A percentile compares a stretch with the other conserved stretches of the same genome.
Evolutionary conservation across 306 rosid genomes (phyloP).

Genomic region (Vigna nakashimae): DNA sequence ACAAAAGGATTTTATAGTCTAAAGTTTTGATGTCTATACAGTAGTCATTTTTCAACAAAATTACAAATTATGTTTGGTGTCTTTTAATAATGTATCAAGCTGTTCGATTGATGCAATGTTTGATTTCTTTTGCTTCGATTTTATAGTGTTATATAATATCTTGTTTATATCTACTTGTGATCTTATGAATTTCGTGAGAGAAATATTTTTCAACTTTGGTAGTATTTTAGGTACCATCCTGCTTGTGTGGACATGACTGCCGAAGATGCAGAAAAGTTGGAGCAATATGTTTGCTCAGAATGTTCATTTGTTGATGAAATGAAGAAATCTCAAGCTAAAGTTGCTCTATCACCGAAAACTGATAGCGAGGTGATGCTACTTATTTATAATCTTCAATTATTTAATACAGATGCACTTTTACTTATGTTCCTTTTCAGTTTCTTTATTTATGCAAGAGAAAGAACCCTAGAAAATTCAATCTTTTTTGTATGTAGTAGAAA

Average conservation of each 20-base stretch:
- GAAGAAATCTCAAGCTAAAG: conserved; percentile 61
- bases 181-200: conserved; percentile 32
- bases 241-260: conserved; percentile 92
- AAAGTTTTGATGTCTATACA: conserved; percentile 25
- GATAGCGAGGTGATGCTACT: conserved; percentile 70
- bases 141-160: background rate
- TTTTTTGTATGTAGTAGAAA: background rate
- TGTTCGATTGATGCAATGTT: conserved; percentile 24
- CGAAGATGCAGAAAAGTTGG: conserved; percentile 84
- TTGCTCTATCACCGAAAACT: conserved; percentile 59
- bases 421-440: background rate
- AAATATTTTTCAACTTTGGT: conserved; percentile 28
- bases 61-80: too few relatives aligned
- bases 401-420: background rate
- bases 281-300: conserved; percentile 84
- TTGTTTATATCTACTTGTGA: conserved; percentile 13
- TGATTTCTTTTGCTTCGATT: conserved; percentile 1
- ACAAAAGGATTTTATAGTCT: background rate
- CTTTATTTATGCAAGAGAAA: background rate
- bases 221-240: conserved; percentile 84
- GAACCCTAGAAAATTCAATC: too few relatives aligned
- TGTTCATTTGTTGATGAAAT: conserved; percentile 72
- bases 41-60: background rate
- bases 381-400: background rate
- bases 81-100: conserved; percentile 4